phyloP scores from a whole-genome alignment of 2,329 filamentous ascomycete genomes.

The Botrytis squamosa region DNA sequence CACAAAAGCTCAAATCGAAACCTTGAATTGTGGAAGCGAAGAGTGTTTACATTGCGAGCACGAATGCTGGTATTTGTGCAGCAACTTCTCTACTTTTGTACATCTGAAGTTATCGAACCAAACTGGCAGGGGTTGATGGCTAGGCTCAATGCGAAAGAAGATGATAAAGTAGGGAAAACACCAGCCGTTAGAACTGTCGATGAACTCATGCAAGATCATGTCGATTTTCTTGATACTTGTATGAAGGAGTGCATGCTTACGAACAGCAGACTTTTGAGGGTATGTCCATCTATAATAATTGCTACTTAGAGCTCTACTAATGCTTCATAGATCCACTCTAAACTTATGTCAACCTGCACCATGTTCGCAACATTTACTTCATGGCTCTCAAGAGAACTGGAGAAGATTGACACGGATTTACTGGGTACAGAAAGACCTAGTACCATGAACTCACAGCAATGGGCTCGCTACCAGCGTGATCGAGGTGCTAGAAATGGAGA shows the following conservation, averaged over 20 bases:
- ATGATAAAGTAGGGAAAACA: conserved; percentile 41
- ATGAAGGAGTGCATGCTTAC: conserved; percentile 99
- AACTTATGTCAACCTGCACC: conserved; percentile 92
- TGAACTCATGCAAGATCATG: conserved; percentile 97
- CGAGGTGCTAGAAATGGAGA: conserved; percentile 45
- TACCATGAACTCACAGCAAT: conserved; percentile 61
- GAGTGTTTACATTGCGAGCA: conserved; percentile 86
- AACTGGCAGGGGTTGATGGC: conserved; percentile 96
- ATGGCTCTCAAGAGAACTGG: conserved; percentile 80
- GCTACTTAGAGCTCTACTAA: conserved; percentile 2
- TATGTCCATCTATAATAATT: conserved; percentile 43
- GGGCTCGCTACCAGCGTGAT: conserved; percentile 55
- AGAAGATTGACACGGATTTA: conserved; percentile 79
- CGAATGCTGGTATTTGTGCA: conserved; percentile 98
- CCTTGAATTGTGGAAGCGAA: conserved; percentile 88
- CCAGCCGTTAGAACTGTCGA: conserved; percentile 72
- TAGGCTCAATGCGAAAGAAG: conserved; percentile 66
- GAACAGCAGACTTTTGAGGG: conserved; percentile 88
- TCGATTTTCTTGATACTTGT: conserved; percentile 96
- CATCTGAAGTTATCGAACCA: conserved; percentile 93
- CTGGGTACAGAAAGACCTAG: conserved; percentile 55
- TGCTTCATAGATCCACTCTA: conserved; percentile 78
- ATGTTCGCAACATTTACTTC: conserved; percentile 90
- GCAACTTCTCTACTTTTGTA: conserved; percentile 95
- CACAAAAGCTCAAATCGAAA: conserved; percentile 71